Conservation (phyloP, 2,329 filamentous ascomycete genomes). For the Mariannaea elegans region DNA sequence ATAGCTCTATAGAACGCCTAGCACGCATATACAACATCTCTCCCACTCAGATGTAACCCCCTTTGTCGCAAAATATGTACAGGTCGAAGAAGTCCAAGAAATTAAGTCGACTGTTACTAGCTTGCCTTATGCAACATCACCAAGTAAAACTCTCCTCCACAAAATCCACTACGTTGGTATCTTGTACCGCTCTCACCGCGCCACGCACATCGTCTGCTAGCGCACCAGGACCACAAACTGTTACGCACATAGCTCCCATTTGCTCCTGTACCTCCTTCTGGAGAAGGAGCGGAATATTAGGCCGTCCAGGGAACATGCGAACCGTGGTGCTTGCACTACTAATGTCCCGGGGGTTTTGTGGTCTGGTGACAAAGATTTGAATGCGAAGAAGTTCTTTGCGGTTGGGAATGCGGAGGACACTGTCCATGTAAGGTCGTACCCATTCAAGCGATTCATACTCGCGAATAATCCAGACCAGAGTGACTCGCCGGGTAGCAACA, state of each 20-base stretch:
- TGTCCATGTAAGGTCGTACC: conserved; percentile 86
- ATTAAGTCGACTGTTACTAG: conserved; percentile 10
- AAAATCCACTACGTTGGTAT: conserved; percentile 74
- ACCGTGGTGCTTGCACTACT: conserved; percentile 80
- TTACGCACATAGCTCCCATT: conserved; percentile 88
- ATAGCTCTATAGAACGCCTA: conserved; percentile 31
- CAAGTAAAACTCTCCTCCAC: conserved; percentile 81
- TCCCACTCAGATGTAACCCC: conserved; percentile 31
- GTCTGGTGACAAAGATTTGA: conserved; percentile 89
- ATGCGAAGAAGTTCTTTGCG: conserved; percentile 86
- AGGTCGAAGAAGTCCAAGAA: conserved; percentile 35
- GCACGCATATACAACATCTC: conserved; percentile 28
- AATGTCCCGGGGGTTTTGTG: conserved; percentile 84
- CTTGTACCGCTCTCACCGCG: conserved; percentile 71
- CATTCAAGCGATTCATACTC: conserved; percentile 90
- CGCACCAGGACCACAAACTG: conserved; percentile 79
- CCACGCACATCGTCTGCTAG: conserved; percentile 79
- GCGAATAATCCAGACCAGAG: conserved; percentile 92
- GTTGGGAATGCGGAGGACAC: conserved; percentile 78
- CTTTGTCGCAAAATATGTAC: conserved; percentile 40
- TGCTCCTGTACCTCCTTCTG: conserved; percentile 83
- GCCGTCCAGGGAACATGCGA: conserved; percentile 90
- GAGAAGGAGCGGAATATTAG: conserved; percentile 82
- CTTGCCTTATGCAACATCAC: conserved; percentile 44
- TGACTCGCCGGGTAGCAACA: conserved; percentile 81